phyloP scores from a whole-genome alignment of 2,329 filamentous ascomycete species.

The Diaporthe aspalathi region DNA sequence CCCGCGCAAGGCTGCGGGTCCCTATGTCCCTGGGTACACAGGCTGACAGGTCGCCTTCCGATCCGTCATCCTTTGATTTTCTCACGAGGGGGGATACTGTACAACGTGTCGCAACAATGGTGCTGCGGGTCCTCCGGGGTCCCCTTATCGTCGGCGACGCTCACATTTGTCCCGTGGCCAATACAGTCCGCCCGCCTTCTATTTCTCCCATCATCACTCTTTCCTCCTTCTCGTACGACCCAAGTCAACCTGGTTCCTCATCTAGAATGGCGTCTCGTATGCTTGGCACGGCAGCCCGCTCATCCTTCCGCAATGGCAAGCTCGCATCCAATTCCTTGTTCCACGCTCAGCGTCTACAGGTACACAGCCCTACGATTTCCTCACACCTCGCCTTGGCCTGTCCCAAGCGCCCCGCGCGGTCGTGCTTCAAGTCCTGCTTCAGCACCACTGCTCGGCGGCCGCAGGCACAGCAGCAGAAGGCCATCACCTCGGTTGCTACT shows the following conservation, averaged over 20 bases:
- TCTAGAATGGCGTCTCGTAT: conserved; percentile 12
- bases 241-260: background rate
- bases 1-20: no score
- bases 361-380: background rate
- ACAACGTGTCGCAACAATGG: no score
- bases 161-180: no score
- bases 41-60: no score
- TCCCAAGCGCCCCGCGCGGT: background rate
- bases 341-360: conserved; percentile 13
- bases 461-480: conserved; percentile 17
- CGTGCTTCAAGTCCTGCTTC: conserved; percentile 2
- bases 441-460: conserved; percentile 19
- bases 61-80: no score
- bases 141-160: background rate
- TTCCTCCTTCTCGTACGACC: background rate
- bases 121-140: background rate
- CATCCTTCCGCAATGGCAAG: conserved; percentile 7
- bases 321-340: conserved; percentile 6
- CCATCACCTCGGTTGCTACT: conserved; percentile 43
- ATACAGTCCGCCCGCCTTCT: background rate
- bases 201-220: background rate
- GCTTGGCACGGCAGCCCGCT: conserved; percentile 14
- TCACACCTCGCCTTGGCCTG: conserved; percentile 5
- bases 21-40: no score
- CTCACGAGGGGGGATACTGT: no score